These are phyloP conservation scores for Aspergillus haitiensis DNA, from an alignment of 495 filamentous ascomycete genomes.

Conservation along the genomic window DNA sequence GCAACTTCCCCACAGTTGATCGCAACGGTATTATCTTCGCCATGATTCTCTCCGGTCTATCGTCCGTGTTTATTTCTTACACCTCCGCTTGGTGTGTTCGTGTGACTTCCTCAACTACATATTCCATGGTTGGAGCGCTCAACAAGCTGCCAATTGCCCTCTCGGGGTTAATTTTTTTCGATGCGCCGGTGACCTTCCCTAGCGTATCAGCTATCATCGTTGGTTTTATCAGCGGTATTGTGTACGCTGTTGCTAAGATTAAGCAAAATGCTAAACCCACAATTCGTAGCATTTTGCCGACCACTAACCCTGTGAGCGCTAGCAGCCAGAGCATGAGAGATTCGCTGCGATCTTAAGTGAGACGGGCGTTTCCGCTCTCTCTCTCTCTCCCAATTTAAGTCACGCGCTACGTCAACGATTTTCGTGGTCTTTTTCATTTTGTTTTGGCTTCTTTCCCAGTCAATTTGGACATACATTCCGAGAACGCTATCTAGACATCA, in stretches of 20 bases:
- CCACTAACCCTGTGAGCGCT: constrained; percentile 72
- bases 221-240: constrained; percentile 88
- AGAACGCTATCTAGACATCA: neutral
- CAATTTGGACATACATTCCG: neutral
- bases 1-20: constrained; percentile 80
- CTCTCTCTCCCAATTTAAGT: neutral
- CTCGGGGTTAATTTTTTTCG: constrained; percentile 90
- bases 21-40: constrained; percentile 76
- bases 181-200: constrained; percentile 88
- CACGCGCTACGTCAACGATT: neutral
- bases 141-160: constrained; percentile 97
- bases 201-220: constrained; percentile 85
- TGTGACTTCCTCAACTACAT: constrained; percentile 92
- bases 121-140: constrained; percentile 95
- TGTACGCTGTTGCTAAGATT: constrained; percentile 90
- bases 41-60: constrained; percentile 93
- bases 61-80: constrained; percentile 97
- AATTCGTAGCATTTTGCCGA: constrained; percentile 62
- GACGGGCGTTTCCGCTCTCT: too few species aligned
- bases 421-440: neutral
- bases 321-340: constrained; percentile 92
- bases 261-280: constrained; percentile 69
- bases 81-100: constrained; percentile 98
- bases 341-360: constrained; percentile 58
- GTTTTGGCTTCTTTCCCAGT: neutral